A percentile compares a stretch with the other conserved stretches of the same genome.
Evolutionary conservation across 495 filamentous ascomycete genomes (phyloP).

Genomic region (Bacidia rubella): DNA sequence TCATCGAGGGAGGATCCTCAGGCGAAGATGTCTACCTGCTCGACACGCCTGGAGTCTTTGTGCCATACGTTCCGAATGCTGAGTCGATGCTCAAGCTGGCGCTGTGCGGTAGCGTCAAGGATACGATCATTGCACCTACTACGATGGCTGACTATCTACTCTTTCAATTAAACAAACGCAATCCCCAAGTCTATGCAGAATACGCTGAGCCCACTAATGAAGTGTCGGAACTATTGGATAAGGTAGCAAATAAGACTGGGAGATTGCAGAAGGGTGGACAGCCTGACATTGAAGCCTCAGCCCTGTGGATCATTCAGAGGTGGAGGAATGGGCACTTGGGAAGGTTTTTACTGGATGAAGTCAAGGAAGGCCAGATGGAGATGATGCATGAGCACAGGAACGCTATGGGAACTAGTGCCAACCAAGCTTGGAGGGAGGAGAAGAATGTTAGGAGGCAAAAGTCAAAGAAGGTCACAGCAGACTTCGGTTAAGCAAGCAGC

Average conservation of each 20-base stretch:
- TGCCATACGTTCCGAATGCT: constrained; percentile 73
- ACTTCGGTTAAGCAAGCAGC: neutral
- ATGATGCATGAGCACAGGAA: constrained; percentile 9
- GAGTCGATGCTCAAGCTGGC: constrained; percentile 89
- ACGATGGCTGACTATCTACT: constrained; percentile 82
- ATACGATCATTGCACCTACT: constrained; percentile 60
- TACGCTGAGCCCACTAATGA: constrained; percentile 74
- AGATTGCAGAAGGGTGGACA: constrained; percentile 61
- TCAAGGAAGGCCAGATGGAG: constrained; percentile 37
- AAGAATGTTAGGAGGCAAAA: constrained; percentile 22
- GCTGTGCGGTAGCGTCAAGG: constrained; percentile 81
- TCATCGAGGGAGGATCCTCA: constrained; percentile 40
- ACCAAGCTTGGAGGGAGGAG: constrained; percentile 31
- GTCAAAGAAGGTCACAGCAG: neutral
- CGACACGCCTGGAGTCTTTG: constrained; percentile 77
- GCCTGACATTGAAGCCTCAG: constrained; percentile 57
- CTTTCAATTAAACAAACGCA: constrained; percentile 56
- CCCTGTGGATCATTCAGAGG: constrained; percentile 70
- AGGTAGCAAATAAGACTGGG: constrained; percentile 58
- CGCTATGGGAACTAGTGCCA: constrained; percentile 25
- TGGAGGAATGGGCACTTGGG: constrained; percentile 71
- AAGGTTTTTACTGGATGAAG: constrained; percentile 65
- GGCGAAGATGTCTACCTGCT: constrained; percentile 49
- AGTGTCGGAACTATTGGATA: constrained; percentile 50
- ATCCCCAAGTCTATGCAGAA: constrained; percentile 43